Conservation (phyloP, 129 eudicot species). For the Tagetes erecta region DNA sequence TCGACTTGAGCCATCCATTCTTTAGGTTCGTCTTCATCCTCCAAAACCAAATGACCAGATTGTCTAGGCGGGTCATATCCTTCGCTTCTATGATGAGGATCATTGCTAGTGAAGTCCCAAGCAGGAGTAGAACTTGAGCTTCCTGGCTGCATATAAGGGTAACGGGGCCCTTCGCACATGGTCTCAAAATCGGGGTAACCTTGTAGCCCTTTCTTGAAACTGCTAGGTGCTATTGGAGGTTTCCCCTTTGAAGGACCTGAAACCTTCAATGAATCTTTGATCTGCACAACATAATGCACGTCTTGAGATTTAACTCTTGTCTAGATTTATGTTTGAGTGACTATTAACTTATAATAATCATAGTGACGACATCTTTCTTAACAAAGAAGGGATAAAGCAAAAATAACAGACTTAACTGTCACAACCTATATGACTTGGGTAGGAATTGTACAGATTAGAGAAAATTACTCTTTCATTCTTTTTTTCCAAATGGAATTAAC, state of each 20-base stretch:
- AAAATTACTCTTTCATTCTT: neutral
- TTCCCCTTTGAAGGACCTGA: conserved; percentile 63
- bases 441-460: neutral
- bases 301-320: neutral
- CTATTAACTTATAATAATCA: neutral
- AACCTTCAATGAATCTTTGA: conserved; percentile 83
- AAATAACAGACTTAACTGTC: neutral
- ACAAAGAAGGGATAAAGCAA: neutral
- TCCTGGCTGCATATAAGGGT: conserved; percentile 63
- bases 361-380: neutral
- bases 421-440: neutral
- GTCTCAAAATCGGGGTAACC: conserved; percentile 69
- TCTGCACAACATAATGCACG: conserved; percentile 43
- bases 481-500: neutral
- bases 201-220: conserved; percentile 59
- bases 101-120: conserved; percentile 65
- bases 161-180: conserved; percentile 61
- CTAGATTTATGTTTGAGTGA: neutral
- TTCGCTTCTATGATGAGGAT: conserved; percentile 47
- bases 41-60: conserved; percentile 63
- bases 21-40: conserved; percentile 88
- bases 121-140: conserved; percentile 86
- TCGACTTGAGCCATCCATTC: conserved; percentile 99
- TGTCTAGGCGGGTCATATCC: conserved; percentile 63
- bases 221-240: conserved; percentile 51